These are phyloP conservation scores for Suhomyces taliae DNA, from an alignment of 1,139 yeast species.

Conservation along the genomic window DNA sequence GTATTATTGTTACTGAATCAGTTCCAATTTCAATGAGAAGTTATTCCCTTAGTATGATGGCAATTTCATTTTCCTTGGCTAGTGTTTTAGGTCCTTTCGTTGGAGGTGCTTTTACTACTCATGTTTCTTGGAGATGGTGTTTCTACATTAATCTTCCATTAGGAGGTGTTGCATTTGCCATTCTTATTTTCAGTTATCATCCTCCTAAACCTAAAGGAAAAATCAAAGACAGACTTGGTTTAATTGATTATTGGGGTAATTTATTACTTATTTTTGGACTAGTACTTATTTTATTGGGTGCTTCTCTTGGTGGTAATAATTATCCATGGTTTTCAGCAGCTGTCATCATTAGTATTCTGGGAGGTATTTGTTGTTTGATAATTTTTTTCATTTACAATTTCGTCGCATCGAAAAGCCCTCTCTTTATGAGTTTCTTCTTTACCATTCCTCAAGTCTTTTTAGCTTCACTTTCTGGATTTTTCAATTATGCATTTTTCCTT, in stretches of 20 bases:
- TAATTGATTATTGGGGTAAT: conserved; percentile 20
- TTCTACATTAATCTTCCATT: conserved; percentile 27
- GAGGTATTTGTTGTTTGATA: conserved; percentile 16
- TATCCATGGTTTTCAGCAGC: conserved; percentile 21
- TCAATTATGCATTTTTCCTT: conserved; percentile 20
- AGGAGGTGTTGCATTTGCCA: conserved; percentile 21
- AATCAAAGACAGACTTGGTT: conserved; percentile 7
- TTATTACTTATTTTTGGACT: conserved; percentile 17
- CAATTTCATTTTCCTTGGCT: conserved; percentile 21
- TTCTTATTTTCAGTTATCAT: conserved; percentile 16
- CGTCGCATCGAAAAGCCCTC: conserved; percentile 15
- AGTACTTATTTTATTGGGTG: conserved; percentile 19
- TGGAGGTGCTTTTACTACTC: conserved; percentile 25
- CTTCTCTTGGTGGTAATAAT: conserved; percentile 20
- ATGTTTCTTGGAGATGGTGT: conserved; percentile 28
- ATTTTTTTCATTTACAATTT: conserved; percentile 19
- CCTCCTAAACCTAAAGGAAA: conserved; percentile 18
- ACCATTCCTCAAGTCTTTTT: conserved; percentile 16
- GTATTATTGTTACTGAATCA: conserved; percentile 21
- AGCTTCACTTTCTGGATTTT: conserved; percentile 14
- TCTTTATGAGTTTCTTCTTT: conserved; percentile 15
- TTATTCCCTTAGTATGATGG: conserved; percentile 20
- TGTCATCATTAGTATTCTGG: conserved; percentile 16
- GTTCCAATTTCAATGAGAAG: conserved; percentile 22
- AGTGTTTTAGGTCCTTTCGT: conserved; percentile 26